Base-by-base conservation (phyloP, 2,329 filamentous ascomycete species). In the Colletotrichum acutatum region DNA sequence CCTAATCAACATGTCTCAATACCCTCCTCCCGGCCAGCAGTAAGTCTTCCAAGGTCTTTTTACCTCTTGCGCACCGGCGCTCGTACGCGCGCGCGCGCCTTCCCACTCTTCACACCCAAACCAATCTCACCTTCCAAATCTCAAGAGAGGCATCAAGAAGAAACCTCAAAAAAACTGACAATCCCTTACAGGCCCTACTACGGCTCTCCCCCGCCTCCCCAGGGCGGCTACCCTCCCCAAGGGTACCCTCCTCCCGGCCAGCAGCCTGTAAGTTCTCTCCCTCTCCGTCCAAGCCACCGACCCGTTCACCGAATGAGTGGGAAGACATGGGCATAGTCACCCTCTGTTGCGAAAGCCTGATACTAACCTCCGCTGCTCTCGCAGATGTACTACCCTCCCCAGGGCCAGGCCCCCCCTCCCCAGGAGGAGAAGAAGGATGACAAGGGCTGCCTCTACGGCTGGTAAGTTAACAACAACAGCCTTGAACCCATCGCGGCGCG, bases 401-500 rank as follows among this genome's bases (percentile, higher is more conserved):
- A 76, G 59, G 76, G 75, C 46, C 80, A 79, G 72, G 76, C 73
- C 11, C 82, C 82, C 61, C 80, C 79, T 49, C 78, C 82, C 66
- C 76, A 80, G 62, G 66, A 74, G 74, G 82, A 84, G 74, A 83
- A 84, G 80, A 83, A 81, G 75, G 81, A 83, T 74, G 83, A 83
- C 58, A 81, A 83, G 75, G 83, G 83, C 57, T 85, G 83, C 71
- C 76, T 84, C 61, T 83, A 83, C 76, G 77, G 77, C 66, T 85
- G 83, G 82, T 83, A 74, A 76, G 78, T 58, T 53, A 11, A n/a
- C 19, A 8, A 11, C 4, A 8, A 49, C 46, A 16, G 28, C n/a
- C 46, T 28, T 24, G 53, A 6, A 7, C 5, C 60, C 8, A 7
- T 16, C n/a, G 2, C n/a, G 37, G 28, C 28, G 28, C 28, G 28